Conservation (phyloP, 495 filamentous ascomycete genomes). For the Hypoxylon perforatum region DNA sequence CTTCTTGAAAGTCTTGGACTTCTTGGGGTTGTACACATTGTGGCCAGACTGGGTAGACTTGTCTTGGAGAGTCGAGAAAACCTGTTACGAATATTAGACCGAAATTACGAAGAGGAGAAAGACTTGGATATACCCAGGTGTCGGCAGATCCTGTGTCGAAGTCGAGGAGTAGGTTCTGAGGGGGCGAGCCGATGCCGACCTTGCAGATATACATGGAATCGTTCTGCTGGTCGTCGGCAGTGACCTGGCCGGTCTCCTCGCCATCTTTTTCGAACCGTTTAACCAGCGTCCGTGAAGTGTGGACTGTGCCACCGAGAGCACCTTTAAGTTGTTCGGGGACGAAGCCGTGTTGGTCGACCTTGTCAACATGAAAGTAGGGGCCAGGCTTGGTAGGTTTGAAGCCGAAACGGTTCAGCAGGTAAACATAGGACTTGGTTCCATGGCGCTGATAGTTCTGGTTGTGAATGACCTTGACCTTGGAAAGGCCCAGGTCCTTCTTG, state of each 20-base stretch:
- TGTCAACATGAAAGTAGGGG: conserved; percentile 67
- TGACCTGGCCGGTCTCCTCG: conserved; percentile 62
- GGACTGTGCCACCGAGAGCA: conserved; percentile 60
- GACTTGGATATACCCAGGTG: conserved; percentile 71
- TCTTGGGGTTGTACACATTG: conserved; percentile 66
- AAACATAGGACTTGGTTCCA: conserved; percentile 79
- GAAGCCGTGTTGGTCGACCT: conserved; percentile 49
- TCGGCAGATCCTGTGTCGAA: conserved; percentile 84
- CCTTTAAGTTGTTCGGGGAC: conserved; percentile 42
- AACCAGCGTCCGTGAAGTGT: conserved; percentile 58
- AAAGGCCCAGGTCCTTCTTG: conserved; percentile 52
- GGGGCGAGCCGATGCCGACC: conserved; percentile 74
- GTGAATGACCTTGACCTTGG: conserved; percentile 59
- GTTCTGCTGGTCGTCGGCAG: conserved; percentile 79
- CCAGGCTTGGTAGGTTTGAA: conserved; percentile 76
- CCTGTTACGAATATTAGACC: conserved; percentile 52
- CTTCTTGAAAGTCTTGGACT: conserved; percentile 72
- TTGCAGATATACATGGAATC: conserved; percentile 76
- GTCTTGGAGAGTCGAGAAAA: conserved; percentile 71
- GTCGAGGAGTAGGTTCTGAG: conserved; percentile 73
- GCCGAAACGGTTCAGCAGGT: conserved; percentile 74
- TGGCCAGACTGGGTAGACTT: conserved; percentile 51
- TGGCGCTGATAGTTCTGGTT: conserved; percentile 73
- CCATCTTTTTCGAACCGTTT: conserved; percentile 55
- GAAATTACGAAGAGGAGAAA: background rate